Conservation (phyloP, 1,284 basidiomycete genomes). For the Moesziomyces sp. region DNA sequence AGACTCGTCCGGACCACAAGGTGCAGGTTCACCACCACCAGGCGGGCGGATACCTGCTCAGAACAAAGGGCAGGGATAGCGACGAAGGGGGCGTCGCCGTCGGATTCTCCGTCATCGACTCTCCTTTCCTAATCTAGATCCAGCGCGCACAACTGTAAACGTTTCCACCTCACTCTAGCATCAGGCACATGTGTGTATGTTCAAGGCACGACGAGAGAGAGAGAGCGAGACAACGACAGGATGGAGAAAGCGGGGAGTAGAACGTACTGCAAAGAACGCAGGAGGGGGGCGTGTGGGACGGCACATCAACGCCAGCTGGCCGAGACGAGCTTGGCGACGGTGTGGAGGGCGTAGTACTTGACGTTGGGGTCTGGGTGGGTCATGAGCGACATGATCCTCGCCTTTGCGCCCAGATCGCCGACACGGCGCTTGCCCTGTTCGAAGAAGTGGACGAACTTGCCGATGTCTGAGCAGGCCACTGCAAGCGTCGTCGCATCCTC, state of each 20-base stretch:
- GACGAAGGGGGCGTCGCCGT: conserved; percentile 95
- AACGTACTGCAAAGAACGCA: neutral
- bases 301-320: conserved; percentile 57
- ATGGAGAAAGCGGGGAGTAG: conserved; percentile 1
- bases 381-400: conserved; percentile 93
- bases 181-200: too few species aligned
- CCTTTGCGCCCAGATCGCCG: conserved; percentile 86
- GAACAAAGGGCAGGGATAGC: conserved; percentile 91
- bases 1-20: conserved; percentile 24
- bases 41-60: conserved; percentile 83
- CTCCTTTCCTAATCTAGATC: conserved; percentile 75
- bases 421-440: conserved; percentile 71
- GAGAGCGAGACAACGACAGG: neutral
- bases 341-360: conserved; percentile 82
- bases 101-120: conserved; percentile 88
- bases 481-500: conserved; percentile 56
- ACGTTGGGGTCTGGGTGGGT: conserved; percentile 87
- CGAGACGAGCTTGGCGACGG: conserved; percentile 57
- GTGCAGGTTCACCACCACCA: conserved; percentile 71
- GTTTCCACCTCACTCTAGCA: neutral
- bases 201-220: too few species aligned
- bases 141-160: neutral
- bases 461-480: conserved; percentile 62
- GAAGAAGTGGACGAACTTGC: conserved; percentile 59
- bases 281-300: neutral